These are phyloP conservation scores for Microbotryum lychnidis-dioicae DNA, from an alignment of 1,284 basidiomycete genomes.

Conservation along the genomic window DNA sequence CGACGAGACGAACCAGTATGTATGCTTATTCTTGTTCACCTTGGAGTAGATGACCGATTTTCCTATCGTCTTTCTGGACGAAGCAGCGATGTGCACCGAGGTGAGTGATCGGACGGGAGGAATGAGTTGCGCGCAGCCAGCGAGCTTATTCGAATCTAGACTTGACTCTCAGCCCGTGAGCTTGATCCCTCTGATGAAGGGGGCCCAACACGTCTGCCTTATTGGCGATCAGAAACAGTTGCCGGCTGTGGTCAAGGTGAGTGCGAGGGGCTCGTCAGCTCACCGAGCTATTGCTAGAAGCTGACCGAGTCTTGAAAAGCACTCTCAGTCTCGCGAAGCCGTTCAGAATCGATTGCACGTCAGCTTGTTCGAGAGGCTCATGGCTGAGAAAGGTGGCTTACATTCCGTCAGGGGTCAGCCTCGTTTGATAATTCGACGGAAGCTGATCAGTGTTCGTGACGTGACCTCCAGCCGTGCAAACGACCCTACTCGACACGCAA, in stretches of 20 bases:
- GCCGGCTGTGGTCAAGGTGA: slow-evolving; percentile 68
- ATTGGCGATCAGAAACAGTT: slow-evolving; percentile 96
- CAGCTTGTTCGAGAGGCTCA: slow-evolving; percentile 81
- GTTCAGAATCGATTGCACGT: slow-evolving; percentile 63
- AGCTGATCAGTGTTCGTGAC: background rate
- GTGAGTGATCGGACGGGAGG: background rate
- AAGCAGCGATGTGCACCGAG: slow-evolving; percentile 93
- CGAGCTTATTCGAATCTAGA: background rate
- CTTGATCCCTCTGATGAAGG: slow-evolving; percentile 78
- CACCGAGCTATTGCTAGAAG: background rate
- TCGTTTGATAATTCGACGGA: background rate
- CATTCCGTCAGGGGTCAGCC: slow-evolving; percentile 8
- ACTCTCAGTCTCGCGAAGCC: slow-evolving; percentile 47
- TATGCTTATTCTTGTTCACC: slow-evolving; percentile 30
- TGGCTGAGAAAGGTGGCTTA: slow-evolving; percentile 61
- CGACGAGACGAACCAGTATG: no score
- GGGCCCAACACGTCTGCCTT: slow-evolving; percentile 73
- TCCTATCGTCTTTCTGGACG: slow-evolving; percentile 87
- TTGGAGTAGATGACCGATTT: slow-evolving; percentile 64
- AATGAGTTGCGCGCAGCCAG: no score
- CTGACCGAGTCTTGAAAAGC: background rate
- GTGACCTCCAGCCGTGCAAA: slow-evolving; percentile 50
- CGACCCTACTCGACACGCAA: slow-evolving; percentile 81
- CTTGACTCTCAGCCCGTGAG: slow-evolving; percentile 52
- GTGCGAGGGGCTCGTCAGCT: slow-evolving; percentile 12